Evolutionary conservation across 78 protist genomes (phyloP), one percentile per base, ranked within the genome.

Genomic region (Diacronema lutheri): DNA sequence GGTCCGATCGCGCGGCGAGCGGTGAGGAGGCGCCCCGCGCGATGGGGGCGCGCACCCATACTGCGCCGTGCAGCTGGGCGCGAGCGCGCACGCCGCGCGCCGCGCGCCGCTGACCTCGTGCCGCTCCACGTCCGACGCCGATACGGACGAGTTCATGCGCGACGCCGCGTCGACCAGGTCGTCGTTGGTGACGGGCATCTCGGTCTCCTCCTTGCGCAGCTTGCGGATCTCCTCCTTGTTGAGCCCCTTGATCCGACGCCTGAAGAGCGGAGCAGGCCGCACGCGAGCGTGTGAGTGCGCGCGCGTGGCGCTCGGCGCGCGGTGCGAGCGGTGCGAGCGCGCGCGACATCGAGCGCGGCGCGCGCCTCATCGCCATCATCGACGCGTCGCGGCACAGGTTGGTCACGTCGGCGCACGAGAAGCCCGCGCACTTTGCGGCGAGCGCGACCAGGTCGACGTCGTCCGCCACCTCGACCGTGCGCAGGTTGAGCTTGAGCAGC

Each of bases 321-420:
- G 50, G 50, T 7, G 50, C 16, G 50, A 44, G 50, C 50, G 50
- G 50, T 3, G 50, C 3, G 50, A 3, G 50, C 50, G 50, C 50
- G 50, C 50, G 7, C 16, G 16, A 44, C 50, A 7, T 7, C 50
- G 50, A 3, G 16, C 50, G 3, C 50, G 50, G n/a, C 66, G 10
- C n/a, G n/a, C 66, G 10, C 66, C 35, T 0, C 90, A 92, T 86
- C 21, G 85, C n/a, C 90, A 81, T 91, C 90, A 92, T 85, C 9
- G 94, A 0, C 14, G 94, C 96, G 58, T 94, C 96, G 0, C 94
- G 76, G 76, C 94, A 90, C 41, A 91, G 81, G 78, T 78, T 82
- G 37, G 92, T 89, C 60, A 94, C 74, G 73, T 94, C 96, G 0
- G 94, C 93, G 10, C 93, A 92, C 13, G 68, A 31, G 89, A 84